A percentile compares a stretch with the other conserved stretches of the same genome.
Evolutionary conservation across 208 protist species (phyloP).

Genomic region (Leishmania amazonensis): DNA sequence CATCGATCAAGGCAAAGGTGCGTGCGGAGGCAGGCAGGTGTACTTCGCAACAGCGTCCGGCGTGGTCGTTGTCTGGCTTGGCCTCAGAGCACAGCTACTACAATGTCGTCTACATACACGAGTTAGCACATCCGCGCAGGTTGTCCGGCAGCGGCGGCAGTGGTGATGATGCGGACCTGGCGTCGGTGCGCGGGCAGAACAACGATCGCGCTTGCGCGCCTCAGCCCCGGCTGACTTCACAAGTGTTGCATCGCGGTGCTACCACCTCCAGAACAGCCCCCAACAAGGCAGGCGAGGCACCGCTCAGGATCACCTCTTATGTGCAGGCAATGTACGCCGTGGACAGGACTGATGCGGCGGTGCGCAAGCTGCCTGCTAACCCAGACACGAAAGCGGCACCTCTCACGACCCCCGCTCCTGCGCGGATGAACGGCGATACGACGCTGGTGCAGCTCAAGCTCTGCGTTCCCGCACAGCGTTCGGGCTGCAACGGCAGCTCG

Average conservation of each 20-base stretch:
- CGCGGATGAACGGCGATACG: neutral
- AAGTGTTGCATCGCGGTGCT: neutral
- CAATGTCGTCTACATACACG: conserved; percentile 28
- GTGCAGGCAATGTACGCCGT: conserved; percentile 28
- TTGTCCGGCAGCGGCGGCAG: neutral
- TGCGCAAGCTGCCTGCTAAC: neutral
- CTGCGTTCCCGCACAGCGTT: conserved; percentile 5
- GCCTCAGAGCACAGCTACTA: conserved; percentile 15
- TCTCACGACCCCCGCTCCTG: neutral
- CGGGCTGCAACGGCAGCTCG: neutral
- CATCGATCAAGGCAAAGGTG: neutral
- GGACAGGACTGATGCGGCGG: neutral
- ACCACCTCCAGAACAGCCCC: neutral
- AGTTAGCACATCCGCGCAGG: neutral
- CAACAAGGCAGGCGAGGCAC: conserved; percentile 9
- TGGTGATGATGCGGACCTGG: neutral
- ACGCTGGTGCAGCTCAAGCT: conserved; percentile 14
- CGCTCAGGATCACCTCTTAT: conserved; percentile 15
- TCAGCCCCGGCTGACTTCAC: conserved; percentile 1
- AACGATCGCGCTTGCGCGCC: neutral
- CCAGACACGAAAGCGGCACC: neutral
- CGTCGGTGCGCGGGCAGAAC: neutral
- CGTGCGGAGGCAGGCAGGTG: neutral
- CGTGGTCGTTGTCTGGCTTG: neutral
- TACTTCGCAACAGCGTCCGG: neutral